Evolutionary conservation across 768 basidiomycete genomes (phyloP), one percentile per base, ranked within the genome.

Genomic region (Crucibulum laeve): DNA sequence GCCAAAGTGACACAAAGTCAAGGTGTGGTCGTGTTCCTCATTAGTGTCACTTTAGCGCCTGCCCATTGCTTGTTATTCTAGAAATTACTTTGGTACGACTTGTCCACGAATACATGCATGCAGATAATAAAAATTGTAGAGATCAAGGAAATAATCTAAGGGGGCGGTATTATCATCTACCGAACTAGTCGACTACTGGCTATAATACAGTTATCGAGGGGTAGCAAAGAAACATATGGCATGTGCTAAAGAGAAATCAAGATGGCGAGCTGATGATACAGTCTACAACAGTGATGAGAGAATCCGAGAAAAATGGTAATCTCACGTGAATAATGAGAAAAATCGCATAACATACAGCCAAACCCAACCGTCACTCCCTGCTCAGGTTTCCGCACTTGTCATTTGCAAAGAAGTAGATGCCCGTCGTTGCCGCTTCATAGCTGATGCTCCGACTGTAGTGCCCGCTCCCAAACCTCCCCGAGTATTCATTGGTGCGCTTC

Each of bases 401-500:
- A 63, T 60, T 49, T 73, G 74, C 37, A 73, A 55, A 47, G 76
- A 73, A 23, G 77, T 73, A 41, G 86, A 89, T 52, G 82, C 84
- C 73, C 88, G 80, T 70, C 88, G 73, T 56, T 90, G 88, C 50
- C 88, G 73, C 67, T 91, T 91, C 77, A 90, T 74, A 28, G 84
- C 65, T 32, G 70, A 59, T 11, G 67, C 55, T 17, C 65, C 66
- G 39, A 56, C 55, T 35, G 58, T 58, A 4, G 56, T 53, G 28
- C 53, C 55, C 11, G 65, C 58, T 13, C 60, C 55, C 6, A 45
- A 53, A 23, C 58, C 45, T 8, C 52, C 47, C 32, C 55, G 55
- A 17, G 49, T 48, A 11, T 60, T 58, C 33, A 57, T 53, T 18
- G 72, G 61, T n/a, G 62, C 68, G 5, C 71, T 58, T 37, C 69